These are phyloP conservation scores for Aspergillus ochraceus DNA, from an alignment of 2,329 filamentous ascomycete species.

Conservation along the genomic window DNA sequence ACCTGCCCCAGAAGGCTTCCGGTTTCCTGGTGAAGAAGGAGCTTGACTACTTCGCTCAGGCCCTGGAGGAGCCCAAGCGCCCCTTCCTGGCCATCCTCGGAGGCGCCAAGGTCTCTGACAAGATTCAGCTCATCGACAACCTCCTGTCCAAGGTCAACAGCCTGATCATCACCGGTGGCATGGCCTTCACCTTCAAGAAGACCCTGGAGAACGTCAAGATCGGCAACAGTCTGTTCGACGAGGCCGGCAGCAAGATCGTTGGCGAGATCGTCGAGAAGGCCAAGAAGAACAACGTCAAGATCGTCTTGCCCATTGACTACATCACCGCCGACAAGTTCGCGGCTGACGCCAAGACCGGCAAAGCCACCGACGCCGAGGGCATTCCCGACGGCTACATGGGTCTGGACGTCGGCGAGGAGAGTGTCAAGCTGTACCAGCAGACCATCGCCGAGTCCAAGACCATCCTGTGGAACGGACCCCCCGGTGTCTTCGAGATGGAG, in stretches of 20 bases:
- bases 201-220: conserved; percentile 89
- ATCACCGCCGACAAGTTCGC: conserved; percentile 94
- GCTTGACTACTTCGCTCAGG: conserved; percentile 98
- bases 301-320: conserved; percentile 93
- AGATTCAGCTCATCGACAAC: conserved; percentile 99
- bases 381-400: conserved; percentile 99
- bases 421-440: conserved; percentile 81
- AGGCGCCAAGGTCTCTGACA: conserved; percentile 97
- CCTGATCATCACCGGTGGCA: conserved; percentile 93
- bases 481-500: conserved; percentile 96
- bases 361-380: conserved; percentile 80
- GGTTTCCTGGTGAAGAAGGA: conserved; percentile 99
- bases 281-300: conserved; percentile 91
- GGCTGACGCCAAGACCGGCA: conserved; percentile 76
- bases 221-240: conserved; percentile 87
- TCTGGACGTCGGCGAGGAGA: conserved; percentile 90
- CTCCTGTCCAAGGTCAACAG: conserved; percentile 96
- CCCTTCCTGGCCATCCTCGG: conserved; percentile 98
- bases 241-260: conserved; percentile 90
- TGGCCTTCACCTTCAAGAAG: conserved; percentile 99
- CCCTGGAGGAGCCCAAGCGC: conserved; percentile 86
- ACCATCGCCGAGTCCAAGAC: conserved; percentile 88
- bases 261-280: conserved; percentile 88
- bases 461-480: conserved; percentile 98
- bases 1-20: conserved; percentile 93